Evolutionary conservation across 1,284 basidiomycete genomes (phyloP).

Genomic region (Cutaneotrichosporon dermatis): DNA sequence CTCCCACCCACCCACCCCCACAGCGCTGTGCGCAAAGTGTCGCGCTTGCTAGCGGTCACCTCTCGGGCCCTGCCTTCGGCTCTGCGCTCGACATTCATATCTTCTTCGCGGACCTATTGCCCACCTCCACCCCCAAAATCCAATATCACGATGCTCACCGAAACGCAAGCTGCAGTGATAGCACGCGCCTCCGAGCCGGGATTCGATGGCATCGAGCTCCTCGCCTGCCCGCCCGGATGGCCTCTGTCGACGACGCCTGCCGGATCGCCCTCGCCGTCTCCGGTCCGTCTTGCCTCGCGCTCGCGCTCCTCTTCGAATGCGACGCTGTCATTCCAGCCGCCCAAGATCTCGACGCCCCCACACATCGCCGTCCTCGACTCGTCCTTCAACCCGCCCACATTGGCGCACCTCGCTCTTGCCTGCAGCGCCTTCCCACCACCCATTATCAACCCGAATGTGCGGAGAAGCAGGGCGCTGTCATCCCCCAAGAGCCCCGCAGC

Average conservation of each 20-base stretch:
- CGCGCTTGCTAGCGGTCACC: too few relatives aligned
- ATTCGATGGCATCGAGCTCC: slow-evolving; percentile 25
- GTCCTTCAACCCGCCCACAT: slow-evolving; percentile 90
- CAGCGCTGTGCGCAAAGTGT: too few relatives aligned
- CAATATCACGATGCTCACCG: slow-evolving; percentile 22
- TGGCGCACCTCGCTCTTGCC: slow-evolving; percentile 77
- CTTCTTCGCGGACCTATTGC: not conserved
- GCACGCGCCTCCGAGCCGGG: slow-evolving; percentile 5
- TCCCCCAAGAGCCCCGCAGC: slow-evolving; percentile 1
- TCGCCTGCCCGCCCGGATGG: slow-evolving; percentile 33
- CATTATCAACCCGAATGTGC: slow-evolving; percentile 20
- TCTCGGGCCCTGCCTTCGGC: not conserved
- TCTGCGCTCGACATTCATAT: not conserved
- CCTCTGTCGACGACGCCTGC: slow-evolving; percentile 9
- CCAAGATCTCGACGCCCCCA: not conserved
- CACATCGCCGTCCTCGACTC: slow-evolving; percentile 69
- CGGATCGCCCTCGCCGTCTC: not conserved
- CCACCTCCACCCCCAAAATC: not conserved
- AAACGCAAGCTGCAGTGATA: slow-evolving; percentile 1
- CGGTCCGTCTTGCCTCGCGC: not conserved
- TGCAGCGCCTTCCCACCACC: slow-evolving; percentile 34
- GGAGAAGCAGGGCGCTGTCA: slow-evolving; percentile 33
- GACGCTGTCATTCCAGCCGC: not conserved
- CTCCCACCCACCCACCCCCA: too few relatives aligned
- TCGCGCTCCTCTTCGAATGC: not conserved